Percentiles rank a stretch among this genome's conserved stretches.
Evolutionary conservation across 2,329 filamentous ascomycete species (phyloP).

Genomic region (Neocucurbitaria cava): DNA sequence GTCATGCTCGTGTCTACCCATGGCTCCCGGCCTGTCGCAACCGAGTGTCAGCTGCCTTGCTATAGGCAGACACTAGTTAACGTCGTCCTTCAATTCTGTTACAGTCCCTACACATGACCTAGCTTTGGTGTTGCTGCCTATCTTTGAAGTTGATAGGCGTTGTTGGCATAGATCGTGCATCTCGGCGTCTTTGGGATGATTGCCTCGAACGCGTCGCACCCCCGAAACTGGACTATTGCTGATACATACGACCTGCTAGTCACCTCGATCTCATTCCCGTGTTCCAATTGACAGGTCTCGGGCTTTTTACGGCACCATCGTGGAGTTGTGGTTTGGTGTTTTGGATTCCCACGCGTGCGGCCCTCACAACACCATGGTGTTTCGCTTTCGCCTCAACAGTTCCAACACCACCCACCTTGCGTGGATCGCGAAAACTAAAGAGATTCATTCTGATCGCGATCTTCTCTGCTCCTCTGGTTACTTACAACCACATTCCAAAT

Average conservation of each 20-base stretch:
- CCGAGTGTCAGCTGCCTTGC: conserved; percentile 1
- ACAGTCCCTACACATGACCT: neutral
- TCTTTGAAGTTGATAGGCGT: neutral
- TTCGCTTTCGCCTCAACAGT: conserved; percentile 29
- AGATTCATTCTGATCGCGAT: neutral
- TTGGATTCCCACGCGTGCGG: conserved; percentile 17
- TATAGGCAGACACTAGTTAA: conserved; percentile 2
- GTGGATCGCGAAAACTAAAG: neutral
- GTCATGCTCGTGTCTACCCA: conserved; percentile 7
- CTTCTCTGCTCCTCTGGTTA: neutral
- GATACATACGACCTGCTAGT: neutral
- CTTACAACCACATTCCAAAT: neutral
- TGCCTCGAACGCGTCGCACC: neutral
- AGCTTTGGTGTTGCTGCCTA: neutral
- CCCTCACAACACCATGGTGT: conserved; percentile 22
- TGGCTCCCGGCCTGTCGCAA: conserved; percentile 6
- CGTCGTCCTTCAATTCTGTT: neutral
- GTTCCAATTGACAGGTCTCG: neutral
- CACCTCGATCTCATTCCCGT: neutral
- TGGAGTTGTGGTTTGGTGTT: conserved; percentile 14
- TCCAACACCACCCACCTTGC: neutral
- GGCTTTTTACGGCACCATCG: neutral
- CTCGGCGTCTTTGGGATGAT: neutral
- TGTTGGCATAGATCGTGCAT: neutral
- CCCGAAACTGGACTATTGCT: neutral